A percentile compares a stretch with the other conserved stretches of the same genome.
Conservation (phyloP, 176 grass and related monocot genomes). For the Urochloa ruziziensis region DNA sequence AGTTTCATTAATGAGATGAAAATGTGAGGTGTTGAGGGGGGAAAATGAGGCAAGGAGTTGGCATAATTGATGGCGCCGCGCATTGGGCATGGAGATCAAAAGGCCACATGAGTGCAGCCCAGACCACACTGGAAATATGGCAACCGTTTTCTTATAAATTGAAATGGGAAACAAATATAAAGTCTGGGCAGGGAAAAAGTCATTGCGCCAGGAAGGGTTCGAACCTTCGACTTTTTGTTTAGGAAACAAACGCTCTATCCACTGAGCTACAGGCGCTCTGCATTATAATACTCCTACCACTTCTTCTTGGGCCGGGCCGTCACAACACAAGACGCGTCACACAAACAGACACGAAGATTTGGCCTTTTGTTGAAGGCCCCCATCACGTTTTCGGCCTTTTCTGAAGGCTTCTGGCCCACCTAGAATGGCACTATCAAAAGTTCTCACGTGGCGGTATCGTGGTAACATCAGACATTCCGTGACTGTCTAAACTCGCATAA, state of each 20-base stretch:
- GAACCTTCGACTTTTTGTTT: constrained; percentile 99
- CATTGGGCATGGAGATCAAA: not conserved
- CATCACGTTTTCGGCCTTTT: constrained; percentile 7
- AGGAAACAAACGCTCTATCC: constrained; percentile 99
- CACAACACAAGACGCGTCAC: not conserved
- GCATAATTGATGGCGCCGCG: not conserved
- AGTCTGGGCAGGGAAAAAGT: not conserved
- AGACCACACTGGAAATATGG: not conserved
- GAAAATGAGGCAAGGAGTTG: not conserved
- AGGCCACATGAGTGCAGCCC: no score
- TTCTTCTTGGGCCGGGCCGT: constrained; percentile 11
- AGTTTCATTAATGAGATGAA: not conserved
- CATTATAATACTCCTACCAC: not conserved
- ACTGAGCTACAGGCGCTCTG: constrained; percentile 89
- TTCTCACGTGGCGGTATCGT: not conserved
- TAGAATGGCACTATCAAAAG: not conserved
- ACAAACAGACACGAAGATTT: not conserved
- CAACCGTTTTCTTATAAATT: no score
- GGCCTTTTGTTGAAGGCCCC: constrained; percentile 10
- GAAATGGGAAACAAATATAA: no score
- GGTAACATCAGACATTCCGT: not conserved
- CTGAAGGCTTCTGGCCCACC: not conserved
- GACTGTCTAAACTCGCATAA: not conserved
- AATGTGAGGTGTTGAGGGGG: not conserved
- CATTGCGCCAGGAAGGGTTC: constrained; percentile 85